Evolutionary conservation across 2,329 filamentous ascomycete species (phyloP), one percentile per base, ranked within the genome.

Genomic region (Harringtonia aguacate): DNA sequence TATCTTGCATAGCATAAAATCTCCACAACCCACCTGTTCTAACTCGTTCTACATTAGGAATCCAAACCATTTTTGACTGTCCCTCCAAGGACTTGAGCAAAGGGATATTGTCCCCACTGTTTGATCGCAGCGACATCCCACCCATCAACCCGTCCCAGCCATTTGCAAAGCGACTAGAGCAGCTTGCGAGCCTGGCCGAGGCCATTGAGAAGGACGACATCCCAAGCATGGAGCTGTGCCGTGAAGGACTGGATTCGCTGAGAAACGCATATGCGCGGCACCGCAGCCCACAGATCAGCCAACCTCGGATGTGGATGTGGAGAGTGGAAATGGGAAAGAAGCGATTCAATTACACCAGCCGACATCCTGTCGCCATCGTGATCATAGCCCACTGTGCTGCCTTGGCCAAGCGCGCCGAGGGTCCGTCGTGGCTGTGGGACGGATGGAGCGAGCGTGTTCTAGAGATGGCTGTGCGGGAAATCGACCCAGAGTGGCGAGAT

Each of bases 231-330:
- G 36, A 39, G 24, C 14, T 39, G 22, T 39, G 36, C 36, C 36
- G 36, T 24, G 36, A 39, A 17, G 36, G 14, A 29, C 36, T 39
- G 7, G 36, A 29, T 3, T 39, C 36, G 10, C n/a, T 39, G 36
- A 29, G 27, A 39, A 39, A 39, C 29, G 36, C 36, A 29, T 39
- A 39, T 29, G 36, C 36, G 12, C 36, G 36, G 36, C 36, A 39
- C 36, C 27, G 36, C 36, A 39, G 36, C n/a, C 36, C 36, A 29
- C 24, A 39, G 9, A 39, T 20, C 27, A 39, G 15, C 22, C 36
- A 30, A 7, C 36, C 36, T 39, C 36, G 36, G n/a, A 39, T 39
- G 36, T 39, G 36, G 36, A 39, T 39, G 36, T 39, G 36, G 36
- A 29, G 36, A 39, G 17, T 39, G 5, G 36, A 39, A 29, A 39